Evolutionary conservation across 176 grass and related monocot genomes (phyloP).

Genomic region (Panicum miliaceum): DNA sequence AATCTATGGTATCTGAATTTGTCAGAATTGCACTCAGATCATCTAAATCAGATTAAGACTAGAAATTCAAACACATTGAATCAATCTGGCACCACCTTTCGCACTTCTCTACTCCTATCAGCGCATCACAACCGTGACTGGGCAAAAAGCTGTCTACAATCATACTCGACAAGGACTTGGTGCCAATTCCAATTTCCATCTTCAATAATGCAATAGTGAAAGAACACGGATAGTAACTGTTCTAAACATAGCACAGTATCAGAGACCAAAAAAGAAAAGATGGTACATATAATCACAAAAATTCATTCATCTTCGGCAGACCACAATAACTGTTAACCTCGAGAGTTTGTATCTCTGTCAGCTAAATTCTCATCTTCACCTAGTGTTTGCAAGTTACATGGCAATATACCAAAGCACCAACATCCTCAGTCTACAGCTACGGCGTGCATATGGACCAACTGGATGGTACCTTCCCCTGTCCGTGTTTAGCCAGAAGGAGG

Average conservation of each 20-base stretch:
- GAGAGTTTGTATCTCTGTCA: constrained; percentile 17
- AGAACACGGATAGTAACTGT: neutral
- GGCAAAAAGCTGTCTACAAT: neutral
- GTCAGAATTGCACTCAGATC: neutral
- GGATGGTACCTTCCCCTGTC: neutral
- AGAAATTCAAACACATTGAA: neutral
- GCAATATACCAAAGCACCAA: constrained; percentile 14
- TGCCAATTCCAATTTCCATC: neutral
- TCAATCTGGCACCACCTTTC: neutral
- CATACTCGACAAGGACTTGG: neutral
- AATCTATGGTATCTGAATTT: neutral
- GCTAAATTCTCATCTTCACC: constrained; percentile 18
- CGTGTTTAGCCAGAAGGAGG: constrained; percentile 50
- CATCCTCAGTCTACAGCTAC: constrained; percentile 48
- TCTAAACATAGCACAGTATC: neutral
- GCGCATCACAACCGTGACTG: neutral
- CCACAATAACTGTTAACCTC: constrained; percentile 10
- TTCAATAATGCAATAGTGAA: neutral
- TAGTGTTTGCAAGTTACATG: constrained; percentile 41
- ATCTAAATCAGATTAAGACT: neutral
- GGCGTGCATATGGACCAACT: neutral
- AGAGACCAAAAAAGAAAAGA: neutral
- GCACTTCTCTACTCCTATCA: neutral
- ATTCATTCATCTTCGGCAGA: constrained; percentile 37
- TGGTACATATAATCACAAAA: constrained; percentile 35